Evolutionary conservation across 78 protist genomes (phyloP), one percentile per base, ranked within the genome.

Genomic region (Dictyostelium capitatum): DNA sequence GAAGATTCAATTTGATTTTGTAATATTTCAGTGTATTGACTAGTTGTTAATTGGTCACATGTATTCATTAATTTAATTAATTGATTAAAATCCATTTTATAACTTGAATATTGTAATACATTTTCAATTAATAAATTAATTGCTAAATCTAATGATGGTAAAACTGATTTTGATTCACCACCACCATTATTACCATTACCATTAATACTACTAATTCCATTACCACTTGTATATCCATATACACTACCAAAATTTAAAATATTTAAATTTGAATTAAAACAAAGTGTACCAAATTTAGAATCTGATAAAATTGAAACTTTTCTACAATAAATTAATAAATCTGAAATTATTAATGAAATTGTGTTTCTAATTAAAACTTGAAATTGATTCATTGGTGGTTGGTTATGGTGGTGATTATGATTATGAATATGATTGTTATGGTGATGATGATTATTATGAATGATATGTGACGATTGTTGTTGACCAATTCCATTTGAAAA

Each of bases 271-370:
- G 93, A 87, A 77, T 32, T 77, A 62, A 87, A 87, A 77, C 93
- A 87, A 25, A 64, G 28, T 11, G 64, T 28, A 32, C 93, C 84
- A 64, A 87, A 64, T 20, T 77, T 74, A 11, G 73, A 54, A 9
- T 87, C 78, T 25, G 43, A 48, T 11, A 77, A 12, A 30, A 87
- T 78, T 25, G 93, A 87, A 30, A 87, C 93, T 65, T 74, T 87
- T 77, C 84, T 54, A 20, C 93, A 87, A 77, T 87, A 87, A 12
- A 87, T 19, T 10, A 87, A 17, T 6, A 87, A 37, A 46, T 87
- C 93, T 30, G 56, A 17, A 50, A 51, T 47, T 3, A 87, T 11
- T 37, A 54, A 64, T 3, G 47, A 11, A 3, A 87, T 48, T 3
- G 19, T 30, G 12, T 59, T 46, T 20, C 50, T 74, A 17, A 77